Percentiles rank a stretch among this genome's conserved stretches.
Evolutionary conservation across 345 rosid genomes (phyloP).

Genomic region (Ailanthus altissimus): DNA sequence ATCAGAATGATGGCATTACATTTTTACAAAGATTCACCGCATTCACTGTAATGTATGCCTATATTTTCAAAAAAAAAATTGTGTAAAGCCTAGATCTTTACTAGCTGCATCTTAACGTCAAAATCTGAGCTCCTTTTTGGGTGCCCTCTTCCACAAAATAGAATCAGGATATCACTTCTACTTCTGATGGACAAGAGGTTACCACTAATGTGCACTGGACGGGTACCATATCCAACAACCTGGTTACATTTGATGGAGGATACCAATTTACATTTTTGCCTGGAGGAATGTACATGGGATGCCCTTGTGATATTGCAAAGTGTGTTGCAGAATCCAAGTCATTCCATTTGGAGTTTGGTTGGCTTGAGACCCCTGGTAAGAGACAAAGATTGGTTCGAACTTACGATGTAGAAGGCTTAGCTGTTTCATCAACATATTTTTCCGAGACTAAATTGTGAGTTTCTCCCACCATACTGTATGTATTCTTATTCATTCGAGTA

Average conservation of each 20-base stretch:
- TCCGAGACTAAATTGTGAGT: constrained; percentile 59
- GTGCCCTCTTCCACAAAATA: constrained; percentile 6
- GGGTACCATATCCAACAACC: constrained; percentile 52
- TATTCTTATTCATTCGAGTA: neutral
- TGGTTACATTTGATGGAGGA: constrained; percentile 69
- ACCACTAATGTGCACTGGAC: constrained; percentile 66
- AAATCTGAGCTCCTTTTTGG: constrained; percentile 4
- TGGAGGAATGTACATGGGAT: constrained; percentile 93
- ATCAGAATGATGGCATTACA: neutral
- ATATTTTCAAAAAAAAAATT: neutral
- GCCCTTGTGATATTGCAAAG: constrained; percentile 64
- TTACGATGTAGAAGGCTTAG: constrained; percentile 78
- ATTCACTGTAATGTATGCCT: neutral
- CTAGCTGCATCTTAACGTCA: neutral
- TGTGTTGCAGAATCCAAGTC: constrained; percentile 66
- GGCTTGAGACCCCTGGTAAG: constrained; percentile 68
- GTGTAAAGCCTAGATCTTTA: neutral
- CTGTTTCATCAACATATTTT: constrained; percentile 81
- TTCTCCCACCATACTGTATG: neutral
- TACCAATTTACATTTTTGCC: constrained; percentile 72
- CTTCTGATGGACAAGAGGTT: constrained; percentile 32
- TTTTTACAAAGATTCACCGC: neutral
- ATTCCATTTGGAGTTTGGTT: constrained; percentile 85
- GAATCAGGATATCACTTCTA: constrained; percentile 58
- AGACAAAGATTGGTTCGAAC: constrained; percentile 85